Percentiles rank a stretch among this genome's conserved stretches.
These are phyloP conservation scores for Artemisia argyi DNA, from an alignment of 129 eudicot species.

Conservation along the genomic window DNA sequence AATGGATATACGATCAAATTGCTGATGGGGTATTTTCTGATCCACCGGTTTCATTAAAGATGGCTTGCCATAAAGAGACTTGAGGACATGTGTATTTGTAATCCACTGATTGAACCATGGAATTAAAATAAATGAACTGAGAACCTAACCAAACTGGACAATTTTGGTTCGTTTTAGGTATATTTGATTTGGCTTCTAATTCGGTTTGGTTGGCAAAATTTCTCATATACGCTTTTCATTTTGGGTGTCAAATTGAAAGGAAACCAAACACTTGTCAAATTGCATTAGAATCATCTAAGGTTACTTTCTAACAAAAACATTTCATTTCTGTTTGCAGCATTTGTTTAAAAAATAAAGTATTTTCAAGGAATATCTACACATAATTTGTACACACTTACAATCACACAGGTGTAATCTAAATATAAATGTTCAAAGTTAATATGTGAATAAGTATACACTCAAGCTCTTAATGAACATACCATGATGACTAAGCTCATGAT, in stretches of 20 bases:
- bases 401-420: too few species aligned
- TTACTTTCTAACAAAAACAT: too few species aligned
- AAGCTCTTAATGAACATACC: background rate
- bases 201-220: background rate
- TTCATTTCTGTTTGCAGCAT: too few species aligned
- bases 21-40: constrained; percentile 63
- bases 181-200: background rate
- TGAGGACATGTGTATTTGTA: background rate
- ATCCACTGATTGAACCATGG: background rate
- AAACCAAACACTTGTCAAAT: background rate
- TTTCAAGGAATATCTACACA: too few species aligned
- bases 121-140: background rate
- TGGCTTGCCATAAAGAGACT: constrained; percentile 46
- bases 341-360: too few species aligned
- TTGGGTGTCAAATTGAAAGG: background rate
- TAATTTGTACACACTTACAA: too few species aligned
- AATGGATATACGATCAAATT: constrained; percentile 70
- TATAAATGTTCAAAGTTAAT: too few species aligned
- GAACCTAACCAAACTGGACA: background rate
- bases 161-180: background rate
- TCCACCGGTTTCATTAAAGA: constrained; percentile 52
- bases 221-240: background rate
- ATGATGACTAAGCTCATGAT: background rate
- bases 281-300: too few species aligned
- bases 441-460: too few species aligned